Evolutionary conservation across 352 stramenopile genomes (phyloP), one percentile per base, ranked within the genome.

Genomic region (Albugo laibachii): DNA sequence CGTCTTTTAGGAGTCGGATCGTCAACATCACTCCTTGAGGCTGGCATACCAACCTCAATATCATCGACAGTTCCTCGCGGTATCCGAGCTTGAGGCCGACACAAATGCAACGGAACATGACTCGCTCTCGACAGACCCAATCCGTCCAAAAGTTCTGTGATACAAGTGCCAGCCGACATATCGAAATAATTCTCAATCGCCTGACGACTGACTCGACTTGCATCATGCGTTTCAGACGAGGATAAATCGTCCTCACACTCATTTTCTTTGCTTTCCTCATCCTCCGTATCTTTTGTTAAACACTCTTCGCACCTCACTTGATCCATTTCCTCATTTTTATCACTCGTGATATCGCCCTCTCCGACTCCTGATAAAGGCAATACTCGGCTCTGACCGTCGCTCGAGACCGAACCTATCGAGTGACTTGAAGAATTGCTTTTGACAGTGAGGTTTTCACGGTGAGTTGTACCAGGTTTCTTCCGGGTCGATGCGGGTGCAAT

Each of bases 131-230:
- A 59, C 37, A 82, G 80, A 18, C 72, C 69, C 11, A 88, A 53
- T 0, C 64, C 65, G 13, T 62, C 67, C 13, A 83, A 39, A 39
- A 85, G 71, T 45, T 85, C 69, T 0, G 64, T 80, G 8, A 88
- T 59, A 44, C 69, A 68, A 49, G 80, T 67, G 31, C 66, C 83
- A 13, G 76, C 63, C 1, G 73, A 85, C 70, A 88, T 85, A 42
- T 88, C 70, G 36, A 88, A 56, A 48, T 83, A 88, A 58, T 88
- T 88, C 53, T 86, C 76, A 42, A 88, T 88, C 15, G 65, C 76
- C 27, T 84, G 69, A 27, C 69, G 72, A 59, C 71, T 83, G 38
- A 77, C 69, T 19, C 72, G 52, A 39, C 37, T 50, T 35, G 56
- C 58, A 11, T 41, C 48, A 35, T 38, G 48, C 12, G 6, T 42